phyloP scores from a whole-genome alignment of 2,329 filamentous ascomycete genomes.

The Monosporascus sp. region DNA sequence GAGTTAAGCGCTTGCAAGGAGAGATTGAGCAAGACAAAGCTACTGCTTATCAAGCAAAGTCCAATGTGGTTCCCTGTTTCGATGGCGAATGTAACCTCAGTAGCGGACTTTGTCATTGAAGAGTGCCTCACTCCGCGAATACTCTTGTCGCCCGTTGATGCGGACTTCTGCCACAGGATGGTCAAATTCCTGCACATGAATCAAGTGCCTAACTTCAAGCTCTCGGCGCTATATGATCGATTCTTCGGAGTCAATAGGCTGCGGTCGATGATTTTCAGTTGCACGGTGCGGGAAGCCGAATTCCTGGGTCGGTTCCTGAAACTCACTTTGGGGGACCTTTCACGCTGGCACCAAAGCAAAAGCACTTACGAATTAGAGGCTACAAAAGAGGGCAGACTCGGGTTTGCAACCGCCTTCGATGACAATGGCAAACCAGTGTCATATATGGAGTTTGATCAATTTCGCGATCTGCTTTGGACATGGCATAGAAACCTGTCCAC shows the following conservation, averaged over 20 bases:
- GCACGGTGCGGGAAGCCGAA: slow-evolving; percentile 84
- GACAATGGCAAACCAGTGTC: slow-evolving; percentile 63
- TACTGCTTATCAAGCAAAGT: slow-evolving; percentile 66
- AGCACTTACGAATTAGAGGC: slow-evolving; percentile 76
- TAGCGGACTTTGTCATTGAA: slow-evolving; percentile 77
- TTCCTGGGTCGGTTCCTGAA: slow-evolving; percentile 89
- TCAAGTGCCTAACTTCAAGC: slow-evolving; percentile 79
- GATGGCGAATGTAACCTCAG: slow-evolving; percentile 55
- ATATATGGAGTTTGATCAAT: slow-evolving; percentile 79
- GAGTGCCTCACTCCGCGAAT: slow-evolving; percentile 89
- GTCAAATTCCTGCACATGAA: slow-evolving; percentile 81
- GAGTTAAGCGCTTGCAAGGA: slow-evolving; percentile 69
- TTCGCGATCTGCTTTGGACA: slow-evolving; percentile 76
- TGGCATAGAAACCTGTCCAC: slow-evolving; percentile 83
- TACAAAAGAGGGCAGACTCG: slow-evolving; percentile 54
- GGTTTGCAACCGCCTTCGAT: slow-evolving; percentile 72
- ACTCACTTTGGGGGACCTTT: slow-evolving; percentile 72
- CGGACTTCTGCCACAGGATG: slow-evolving; percentile 82
- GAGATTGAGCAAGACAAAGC: slow-evolving; percentile 60
- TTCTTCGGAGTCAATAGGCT: slow-evolving; percentile 81
- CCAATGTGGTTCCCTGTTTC: slow-evolving; percentile 65
- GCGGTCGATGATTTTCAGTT: slow-evolving; percentile 78
- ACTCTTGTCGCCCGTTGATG: slow-evolving; percentile 77
- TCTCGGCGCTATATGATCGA: slow-evolving; percentile 75
- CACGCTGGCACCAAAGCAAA: slow-evolving; percentile 77